Evolutionary conservation across 148 eudicot genomes (phyloP).

Genomic region (Tetragonia tetragonoides): DNA sequence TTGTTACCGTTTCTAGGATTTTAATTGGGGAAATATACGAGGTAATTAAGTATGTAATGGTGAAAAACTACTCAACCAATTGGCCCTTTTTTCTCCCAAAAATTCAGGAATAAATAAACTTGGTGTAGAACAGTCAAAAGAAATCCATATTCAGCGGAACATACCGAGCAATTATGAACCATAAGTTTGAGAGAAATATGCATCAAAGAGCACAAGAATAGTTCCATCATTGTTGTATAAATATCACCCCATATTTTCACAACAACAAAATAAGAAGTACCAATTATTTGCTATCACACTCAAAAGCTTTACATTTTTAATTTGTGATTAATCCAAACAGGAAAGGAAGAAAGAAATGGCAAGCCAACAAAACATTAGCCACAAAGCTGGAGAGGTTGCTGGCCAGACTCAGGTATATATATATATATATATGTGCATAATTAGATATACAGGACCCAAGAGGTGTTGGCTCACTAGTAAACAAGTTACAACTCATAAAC

Average conservation of each 20-base stretch:
- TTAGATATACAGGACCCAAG: no score
- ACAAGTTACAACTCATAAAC: no score
- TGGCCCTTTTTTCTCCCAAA: not conserved
- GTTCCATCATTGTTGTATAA: not conserved
- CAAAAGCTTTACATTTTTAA: not conserved
- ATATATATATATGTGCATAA: no score
- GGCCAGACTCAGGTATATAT: constrained; percentile 23
- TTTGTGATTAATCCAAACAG: not conserved
- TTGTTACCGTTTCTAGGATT: no score
- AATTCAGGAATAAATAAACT: not conserved
- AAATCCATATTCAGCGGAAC: not conserved
- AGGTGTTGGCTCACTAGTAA: no score
- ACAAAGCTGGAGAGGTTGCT: constrained; percentile 23
- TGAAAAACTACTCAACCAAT: no score
- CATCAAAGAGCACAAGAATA: constrained; percentile 18
- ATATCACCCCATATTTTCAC: not conserved
- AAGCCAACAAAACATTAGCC: constrained; percentile 25
- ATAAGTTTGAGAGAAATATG: constrained; percentile 16
- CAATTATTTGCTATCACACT: no score
- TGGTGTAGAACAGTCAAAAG: not conserved
- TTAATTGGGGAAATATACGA: no score
- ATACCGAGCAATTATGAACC: not conserved
- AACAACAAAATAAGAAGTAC: not conserved
- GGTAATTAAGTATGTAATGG: no score
- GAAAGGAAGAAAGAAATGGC: constrained; percentile 27